These are phyloP conservation scores for Cyclotella cryptica DNA, from an alignment of 108 stramenopile genomes.

Conservation along the genomic window DNA sequence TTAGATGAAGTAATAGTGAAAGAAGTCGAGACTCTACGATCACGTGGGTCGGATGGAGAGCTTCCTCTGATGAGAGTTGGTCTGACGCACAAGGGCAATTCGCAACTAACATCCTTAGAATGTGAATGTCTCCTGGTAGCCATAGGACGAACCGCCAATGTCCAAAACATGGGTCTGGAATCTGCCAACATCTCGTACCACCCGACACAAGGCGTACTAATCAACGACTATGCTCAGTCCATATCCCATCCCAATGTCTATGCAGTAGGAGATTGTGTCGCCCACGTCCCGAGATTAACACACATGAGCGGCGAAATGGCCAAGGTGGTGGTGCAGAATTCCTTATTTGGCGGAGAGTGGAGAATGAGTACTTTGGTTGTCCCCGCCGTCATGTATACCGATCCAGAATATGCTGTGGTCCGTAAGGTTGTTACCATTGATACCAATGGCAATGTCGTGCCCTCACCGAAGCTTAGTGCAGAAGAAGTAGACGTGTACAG, in stretches of 20 bases:
- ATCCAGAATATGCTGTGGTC: conserved; percentile 95
- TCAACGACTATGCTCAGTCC: conserved; percentile 86
- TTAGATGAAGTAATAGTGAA: conserved; percentile 45
- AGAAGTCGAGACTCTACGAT: conserved; percentile 64
- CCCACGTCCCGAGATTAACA: conserved; percentile 84
- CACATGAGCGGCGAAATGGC: conserved; percentile 96
- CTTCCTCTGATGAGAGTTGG: conserved; percentile 76
- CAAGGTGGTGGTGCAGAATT: conserved; percentile 92
- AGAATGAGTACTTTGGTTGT: conserved; percentile 87
- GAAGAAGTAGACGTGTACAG: conserved; percentile 62
- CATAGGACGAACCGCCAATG: conserved; percentile 91
- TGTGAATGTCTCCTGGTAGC: conserved; percentile 92
- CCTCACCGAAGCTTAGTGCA: conserved; percentile 6
- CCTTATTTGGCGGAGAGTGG: conserved; percentile 88
- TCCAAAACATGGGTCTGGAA: conserved; percentile 91
- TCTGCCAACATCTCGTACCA: conserved; percentile 82
- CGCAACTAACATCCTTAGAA: conserved; percentile 39
- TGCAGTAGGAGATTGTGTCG: conserved; percentile 94
- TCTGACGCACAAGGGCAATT: conserved; percentile 36
- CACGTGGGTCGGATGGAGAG: conserved; percentile 20
- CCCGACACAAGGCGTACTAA: conserved; percentile 75
- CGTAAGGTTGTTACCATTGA: conserved; percentile 72
- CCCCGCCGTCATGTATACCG: conserved; percentile 94
- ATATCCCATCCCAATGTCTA: conserved; percentile 89
- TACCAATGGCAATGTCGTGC: conserved; percentile 43